Percentiles rank a stretch among this genome's conserved stretches.
Evolutionary conservation across 192 early-diverging fungal species (phyloP).

Genomic region (Coemansia sp.): DNA sequence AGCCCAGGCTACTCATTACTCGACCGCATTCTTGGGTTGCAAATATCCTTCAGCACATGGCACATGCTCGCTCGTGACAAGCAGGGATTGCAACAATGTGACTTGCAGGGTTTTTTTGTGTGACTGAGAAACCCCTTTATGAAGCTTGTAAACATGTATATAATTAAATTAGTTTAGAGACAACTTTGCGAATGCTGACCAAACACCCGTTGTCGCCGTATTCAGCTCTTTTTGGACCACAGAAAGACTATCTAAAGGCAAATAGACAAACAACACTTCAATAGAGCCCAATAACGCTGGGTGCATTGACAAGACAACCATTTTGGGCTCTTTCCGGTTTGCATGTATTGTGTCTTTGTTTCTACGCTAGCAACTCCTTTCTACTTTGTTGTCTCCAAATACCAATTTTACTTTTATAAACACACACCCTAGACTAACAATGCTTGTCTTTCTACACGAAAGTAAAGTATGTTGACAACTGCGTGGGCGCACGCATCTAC

Average conservation of each 20-base stretch:
- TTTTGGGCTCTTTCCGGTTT: not conserved
- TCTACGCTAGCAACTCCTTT: not conserved
- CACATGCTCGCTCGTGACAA: not conserved
- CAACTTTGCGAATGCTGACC: not conserved
- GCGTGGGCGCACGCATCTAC: not conserved
- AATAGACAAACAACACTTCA: not conserved
- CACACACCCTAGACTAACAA: not conserved
- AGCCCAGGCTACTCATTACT: not conserved
- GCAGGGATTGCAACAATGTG: not conserved
- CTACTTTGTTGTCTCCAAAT: constrained; percentile 1
- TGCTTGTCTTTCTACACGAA: not conserved
- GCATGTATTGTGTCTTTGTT: not conserved
- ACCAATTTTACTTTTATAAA: constrained; percentile 1
- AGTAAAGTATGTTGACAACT: not conserved
- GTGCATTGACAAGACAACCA: not conserved
- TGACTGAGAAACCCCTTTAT: too few relatives aligned
- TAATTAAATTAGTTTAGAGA: not conserved
- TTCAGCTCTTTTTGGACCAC: constrained; percentile 1
- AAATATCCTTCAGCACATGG: not conserved
- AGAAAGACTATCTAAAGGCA: not conserved
- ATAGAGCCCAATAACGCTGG: not conserved
- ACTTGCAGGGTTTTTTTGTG: not conserved
- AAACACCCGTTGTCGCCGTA: not conserved
- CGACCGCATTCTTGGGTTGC: not conserved
- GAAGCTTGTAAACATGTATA: not conserved